Conservation (phyloP, 2,329 filamentous ascomycete genomes). For the Calycina herbarum region DNA sequence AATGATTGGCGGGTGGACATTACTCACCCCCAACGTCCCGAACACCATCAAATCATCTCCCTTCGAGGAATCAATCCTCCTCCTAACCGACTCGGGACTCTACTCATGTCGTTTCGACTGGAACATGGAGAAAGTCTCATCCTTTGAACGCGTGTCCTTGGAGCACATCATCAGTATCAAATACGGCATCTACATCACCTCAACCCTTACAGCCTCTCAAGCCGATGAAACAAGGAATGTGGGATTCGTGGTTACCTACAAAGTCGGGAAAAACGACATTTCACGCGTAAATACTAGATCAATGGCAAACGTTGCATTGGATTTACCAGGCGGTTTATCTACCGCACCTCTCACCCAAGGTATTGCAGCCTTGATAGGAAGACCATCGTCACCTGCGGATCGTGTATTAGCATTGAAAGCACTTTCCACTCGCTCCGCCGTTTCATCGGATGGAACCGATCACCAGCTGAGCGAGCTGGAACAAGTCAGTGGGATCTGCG, state of each 20-base stretch:
- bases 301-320: conserved; percentile 54
- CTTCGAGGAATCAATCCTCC: conserved; percentile 84
- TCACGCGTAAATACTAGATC: conserved; percentile 84
- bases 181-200: conserved; percentile 87
- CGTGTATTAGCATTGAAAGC: conserved; percentile 56
- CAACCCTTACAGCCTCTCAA: conserved; percentile 75
- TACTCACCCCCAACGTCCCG: conserved; percentile 72
- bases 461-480: conserved; percentile 35
- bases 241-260: conserved; percentile 78
- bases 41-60: conserved; percentile 69
- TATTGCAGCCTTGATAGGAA: conserved; percentile 22
- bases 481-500: conserved; percentile 55
- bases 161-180: conserved; percentile 71
- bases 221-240: conserved; percentile 78
- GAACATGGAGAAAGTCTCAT: conserved; percentile 90
- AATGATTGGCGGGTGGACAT: conserved; percentile 84
- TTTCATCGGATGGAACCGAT: conserved; percentile 30
- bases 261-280: conserved; percentile 68
- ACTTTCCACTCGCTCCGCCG: conserved; percentile 48
- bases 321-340: conserved; percentile 19
- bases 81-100: conserved; percentile 80
- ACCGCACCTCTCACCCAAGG: conserved; percentile 14
- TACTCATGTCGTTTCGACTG: conserved; percentile 94
- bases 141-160: conserved; percentile 83
- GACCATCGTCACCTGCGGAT: conserved; percentile 23